These are phyloP conservation scores for Microbotryum silenes-acaulis DNA, from an alignment of 1,284 basidiomycete genomes.

Conservation along the genomic window DNA sequence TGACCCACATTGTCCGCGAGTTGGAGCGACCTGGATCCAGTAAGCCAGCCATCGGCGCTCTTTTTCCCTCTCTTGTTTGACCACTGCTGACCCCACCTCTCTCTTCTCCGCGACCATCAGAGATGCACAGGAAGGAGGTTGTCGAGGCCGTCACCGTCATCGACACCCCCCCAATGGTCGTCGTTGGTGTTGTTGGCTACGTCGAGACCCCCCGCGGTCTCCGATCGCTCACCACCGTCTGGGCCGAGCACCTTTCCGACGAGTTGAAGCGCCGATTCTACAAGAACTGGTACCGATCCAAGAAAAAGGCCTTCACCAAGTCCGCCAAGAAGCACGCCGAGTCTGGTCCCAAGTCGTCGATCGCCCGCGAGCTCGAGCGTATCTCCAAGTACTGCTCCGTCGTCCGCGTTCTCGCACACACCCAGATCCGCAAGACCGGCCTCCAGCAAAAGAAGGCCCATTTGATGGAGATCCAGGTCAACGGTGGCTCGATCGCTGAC, in stretches of 20 bases:
- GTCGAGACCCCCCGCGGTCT: slow-evolving; percentile 99
- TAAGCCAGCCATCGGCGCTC: slow-evolving; percentile 47
- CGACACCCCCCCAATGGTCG: slow-evolving; percentile 95
- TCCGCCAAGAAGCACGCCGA: slow-evolving; percentile 99
- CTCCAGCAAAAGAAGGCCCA: slow-evolving; percentile 99
- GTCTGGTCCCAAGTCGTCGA: slow-evolving; percentile 75
- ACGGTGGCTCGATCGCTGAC: slow-evolving; percentile 93
- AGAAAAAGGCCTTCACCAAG: slow-evolving; percentile 99
- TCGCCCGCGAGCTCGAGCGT: slow-evolving; percentile 93
- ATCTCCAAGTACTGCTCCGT: slow-evolving; percentile 99
- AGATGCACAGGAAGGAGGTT: slow-evolving; percentile 99
- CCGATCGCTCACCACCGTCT: slow-evolving; percentile 65
- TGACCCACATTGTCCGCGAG: slow-evolving; percentile 99
- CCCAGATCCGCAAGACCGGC: slow-evolving; percentile 96
- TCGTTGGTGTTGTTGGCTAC: slow-evolving; percentile 98
- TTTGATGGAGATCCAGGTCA: slow-evolving; percentile 99
- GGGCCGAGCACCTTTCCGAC: slow-evolving; percentile 59
- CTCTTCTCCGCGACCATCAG: slow-evolving; percentile 44
- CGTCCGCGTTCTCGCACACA: slow-evolving; percentile 98
- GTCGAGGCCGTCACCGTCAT: slow-evolving; percentile 95
- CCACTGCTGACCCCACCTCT: slow-evolving; percentile 5
- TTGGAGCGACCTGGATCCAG: slow-evolving; percentile 98
- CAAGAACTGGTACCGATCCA: slow-evolving; percentile 98
- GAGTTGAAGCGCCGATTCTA: slow-evolving; percentile 94
- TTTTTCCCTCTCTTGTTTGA: not conserved